Base-by-base conservation (phyloP, 2,329 filamentous ascomycete species). In the Rachicladosporium sp. region DNA sequence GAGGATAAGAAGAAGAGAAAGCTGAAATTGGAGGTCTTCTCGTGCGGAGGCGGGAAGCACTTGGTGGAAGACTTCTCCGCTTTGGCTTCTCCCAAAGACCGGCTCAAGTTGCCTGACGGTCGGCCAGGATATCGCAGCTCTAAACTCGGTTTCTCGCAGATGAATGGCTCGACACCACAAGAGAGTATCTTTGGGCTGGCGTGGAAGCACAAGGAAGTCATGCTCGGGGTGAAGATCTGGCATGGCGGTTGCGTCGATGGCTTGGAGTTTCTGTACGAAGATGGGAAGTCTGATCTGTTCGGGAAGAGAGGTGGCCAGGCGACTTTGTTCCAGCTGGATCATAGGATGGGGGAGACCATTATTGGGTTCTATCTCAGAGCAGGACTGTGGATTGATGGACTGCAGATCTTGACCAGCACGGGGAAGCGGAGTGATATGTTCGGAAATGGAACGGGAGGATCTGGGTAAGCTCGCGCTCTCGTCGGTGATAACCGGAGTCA, bases 181-280 rank as follows among this genome's bases (percentile, higher is more conserved):
- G 80, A 95, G 51, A 57, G 91, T 29, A 68, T 95, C 31, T 78
- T 58, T 15, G 93, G 45, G 74, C 80, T 38, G 19, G 40, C 79
- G 53, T 74, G 78, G 10, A 71, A 74, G 31, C 74, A 78, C 46
- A 82, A 76, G 27, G 81, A 87, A 46, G 71, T 94, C 23, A 67
- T 96, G 46, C 80, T 77, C 1, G 75, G 75, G 4, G 73, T 95
- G 41, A 73, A 77, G 43, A 70, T 93, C 10, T 93, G 87, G 54
- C 80, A 86, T 51, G 86, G 83, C 2, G 67, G 70, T 43, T 80
- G 80, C 3, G 56, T 96, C 10, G 82, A 93, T 56, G 91, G 91
- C 1, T 61, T 98, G 12, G 89, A 96, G 58, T 96, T 98, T 60
- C 70, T 83, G 43, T 96, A 94, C 55, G 89, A 96, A 53, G 87